Percentiles rank a stretch among this genome's conserved stretches.
phyloP scores from a whole-genome alignment of 192 early-diverging fungal species.

The Entomortierella beljakovae region DNA sequence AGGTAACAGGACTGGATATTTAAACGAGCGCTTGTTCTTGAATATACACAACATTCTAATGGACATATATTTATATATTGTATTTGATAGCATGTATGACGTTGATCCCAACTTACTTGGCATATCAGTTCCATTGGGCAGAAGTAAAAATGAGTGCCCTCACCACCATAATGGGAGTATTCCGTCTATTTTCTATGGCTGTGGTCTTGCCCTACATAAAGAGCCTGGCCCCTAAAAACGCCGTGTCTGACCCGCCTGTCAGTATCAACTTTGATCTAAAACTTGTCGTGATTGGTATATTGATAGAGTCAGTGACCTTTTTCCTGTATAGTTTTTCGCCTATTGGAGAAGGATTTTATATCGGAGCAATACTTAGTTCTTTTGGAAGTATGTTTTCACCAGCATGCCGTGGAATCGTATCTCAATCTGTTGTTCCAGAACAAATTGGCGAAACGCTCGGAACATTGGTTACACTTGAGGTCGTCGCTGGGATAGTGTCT shows the following conservation, averaged over 20 bases:
- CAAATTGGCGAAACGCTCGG: constrained; percentile 15
- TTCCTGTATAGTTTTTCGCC: constrained; percentile 18
- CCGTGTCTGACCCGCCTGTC: background rate
- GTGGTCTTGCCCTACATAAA: constrained; percentile 20
- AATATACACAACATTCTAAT: too few relatives aligned
- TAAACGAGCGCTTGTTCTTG: too few relatives aligned
- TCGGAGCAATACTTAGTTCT: constrained; percentile 20
- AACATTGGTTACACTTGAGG: constrained; percentile 33
- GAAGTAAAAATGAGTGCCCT: constrained; percentile 7
- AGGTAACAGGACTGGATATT: background rate
- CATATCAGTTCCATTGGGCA: constrained; percentile 27
- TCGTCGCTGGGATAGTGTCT: constrained; percentile 6
- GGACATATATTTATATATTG: too few relatives aligned
- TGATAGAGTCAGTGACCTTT: constrained; percentile 21
- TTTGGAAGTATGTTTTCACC: constrained; percentile 27
- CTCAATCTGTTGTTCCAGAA: constrained; percentile 29
- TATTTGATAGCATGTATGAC: background rate
- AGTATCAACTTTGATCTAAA: constrained; percentile 37
- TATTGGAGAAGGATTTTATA: constrained; percentile 30
- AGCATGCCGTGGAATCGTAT: constrained; percentile 17
- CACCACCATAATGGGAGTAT: constrained; percentile 13
- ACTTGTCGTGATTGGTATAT: constrained; percentile 16
- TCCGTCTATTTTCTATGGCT: constrained; percentile 24
- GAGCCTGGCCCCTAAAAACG: constrained; percentile 6
- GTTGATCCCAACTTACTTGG: constrained; percentile 3